A percentile compares a stretch with the other conserved stretches of the same genome.
These are phyloP conservation scores for Aspergillus pseudotamarii DNA, from an alignment of 2,329 filamentous ascomycete genomes.

Conservation along the genomic window DNA sequence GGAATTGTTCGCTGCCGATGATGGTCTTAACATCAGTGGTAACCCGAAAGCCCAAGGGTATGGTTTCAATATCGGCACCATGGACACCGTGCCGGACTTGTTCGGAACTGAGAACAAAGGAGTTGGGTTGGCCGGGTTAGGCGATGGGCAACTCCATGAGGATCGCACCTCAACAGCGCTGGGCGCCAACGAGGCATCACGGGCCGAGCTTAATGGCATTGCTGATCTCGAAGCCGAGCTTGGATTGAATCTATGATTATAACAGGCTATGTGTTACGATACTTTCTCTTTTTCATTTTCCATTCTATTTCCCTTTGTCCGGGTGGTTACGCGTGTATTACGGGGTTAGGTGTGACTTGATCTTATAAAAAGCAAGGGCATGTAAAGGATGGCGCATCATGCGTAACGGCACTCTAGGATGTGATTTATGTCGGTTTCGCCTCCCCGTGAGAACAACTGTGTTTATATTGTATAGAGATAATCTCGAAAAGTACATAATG, in stretches of 20 bases:
- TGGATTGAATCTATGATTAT: slow-evolving; percentile 20
- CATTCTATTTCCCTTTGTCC: background rate
- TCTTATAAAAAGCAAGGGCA: background rate
- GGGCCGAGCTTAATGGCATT: slow-evolving; percentile 14
- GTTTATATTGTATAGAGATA: slow-evolving; percentile 9
- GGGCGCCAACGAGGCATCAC: slow-evolving; percentile 9
- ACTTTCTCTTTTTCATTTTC: background rate
- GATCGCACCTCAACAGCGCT: background rate
- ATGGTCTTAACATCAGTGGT: slow-evolving; percentile 12
- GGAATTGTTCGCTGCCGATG: slow-evolving; percentile 40
- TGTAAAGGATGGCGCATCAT: background rate
- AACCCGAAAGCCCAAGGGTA: slow-evolving; percentile 17
- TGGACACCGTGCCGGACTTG: slow-evolving; percentile 20
- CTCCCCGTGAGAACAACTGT: background rate
- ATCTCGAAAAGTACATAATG: slow-evolving; percentile 11
- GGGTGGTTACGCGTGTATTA: background rate
- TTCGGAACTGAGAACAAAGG: slow-evolving; percentile 19
- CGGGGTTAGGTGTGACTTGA: background rate
- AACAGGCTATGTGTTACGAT: background rate
- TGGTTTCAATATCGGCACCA: slow-evolving; percentile 14
- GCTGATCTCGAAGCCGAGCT: slow-evolving; percentile 25
- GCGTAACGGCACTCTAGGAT: background rate
- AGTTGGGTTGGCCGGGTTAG: slow-evolving; percentile 11
- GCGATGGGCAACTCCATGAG: background rate
- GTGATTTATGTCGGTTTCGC: background rate